Base-by-base conservation (phyloP, 345 rosid species). In the Tarenaya hassleriana region DNA sequence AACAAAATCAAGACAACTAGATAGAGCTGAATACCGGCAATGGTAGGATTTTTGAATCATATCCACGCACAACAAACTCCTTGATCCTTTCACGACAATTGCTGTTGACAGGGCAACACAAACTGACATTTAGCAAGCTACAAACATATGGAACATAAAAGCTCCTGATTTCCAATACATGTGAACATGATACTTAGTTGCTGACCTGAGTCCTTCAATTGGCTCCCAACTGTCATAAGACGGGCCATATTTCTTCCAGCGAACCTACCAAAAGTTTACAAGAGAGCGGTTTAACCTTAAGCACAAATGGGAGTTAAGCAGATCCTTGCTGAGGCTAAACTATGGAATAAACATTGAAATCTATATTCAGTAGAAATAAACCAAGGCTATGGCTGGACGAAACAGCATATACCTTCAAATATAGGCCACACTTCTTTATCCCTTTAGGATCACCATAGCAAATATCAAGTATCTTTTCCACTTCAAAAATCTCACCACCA, bases 221-320 rank as follows among this genome's bases (percentile, higher is more conserved):
- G 92, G 89, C 40, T 85, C 97, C 95, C 89, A 85, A 0, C 84
- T 50, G 47, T 85, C 84, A 43, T 75, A 55, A 8, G 58, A 65
- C 5, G 80, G 67, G 4, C 74, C 77, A 48, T 80, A 88, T 14
- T 70, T 73, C 63, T 66, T 67, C 96, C 94, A 82, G 4, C 71
- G 68, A 8, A 84, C 86, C 96, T 88, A 50, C 20, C 44, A 43
- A 39, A 56, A 19, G 40, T 7, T 7, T 11, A 47, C 5, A 44
- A 45, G 5, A 5, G 9, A 18, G 11, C 45, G 18, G 10, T 31
- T 13, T 45, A 34, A 38, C 29, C 8, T 46, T 31, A 8, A 15
- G 29, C 2, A 24, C 29, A 24, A 24, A 24, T 24, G 29, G 5
- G 29, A 24, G 29, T 24, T 5, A 24, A 24, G 29, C 29, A 24